Percentiles rank a stretch among this genome's conserved stretches.
phyloP scores from a whole-genome alignment of 1,284 basidiomycete species.

The Boletus smithii region DNA sequence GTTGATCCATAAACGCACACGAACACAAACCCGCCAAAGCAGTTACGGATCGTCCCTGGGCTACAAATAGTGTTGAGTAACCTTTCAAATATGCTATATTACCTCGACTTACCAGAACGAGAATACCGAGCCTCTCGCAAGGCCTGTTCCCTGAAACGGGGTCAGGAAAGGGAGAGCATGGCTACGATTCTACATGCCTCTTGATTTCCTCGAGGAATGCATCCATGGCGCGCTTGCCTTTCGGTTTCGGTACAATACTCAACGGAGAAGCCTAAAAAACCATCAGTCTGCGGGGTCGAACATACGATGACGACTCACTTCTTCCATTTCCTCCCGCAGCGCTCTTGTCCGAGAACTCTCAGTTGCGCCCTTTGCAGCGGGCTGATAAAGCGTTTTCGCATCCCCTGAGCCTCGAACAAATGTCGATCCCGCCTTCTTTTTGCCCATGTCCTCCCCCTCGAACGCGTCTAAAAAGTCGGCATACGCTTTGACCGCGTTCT shows the following conservation, averaged over 20 bases:
- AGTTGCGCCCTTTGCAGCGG: conserved; percentile 32
- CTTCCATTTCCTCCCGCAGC: conserved; percentile 36
- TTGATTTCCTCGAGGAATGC: conserved; percentile 92
- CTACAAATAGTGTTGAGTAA: conserved; percentile 24
- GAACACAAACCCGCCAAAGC: conserved; percentile 71
- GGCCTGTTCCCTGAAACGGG: conserved; percentile 74
- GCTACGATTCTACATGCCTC: conserved; percentile 44
- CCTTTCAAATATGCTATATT: background rate
- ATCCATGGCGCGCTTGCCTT: conserved; percentile 93
- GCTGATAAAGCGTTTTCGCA: conserved; percentile 46
- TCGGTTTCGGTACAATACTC: conserved; percentile 55
- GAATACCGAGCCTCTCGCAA: conserved; percentile 81
- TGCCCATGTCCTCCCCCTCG: conserved; percentile 63
- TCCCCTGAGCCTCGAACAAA: conserved; percentile 76
- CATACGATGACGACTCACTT: conserved; percentile 15
- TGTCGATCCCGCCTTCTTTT: conserved; percentile 51
- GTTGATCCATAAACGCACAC: background rate
- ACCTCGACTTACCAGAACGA: conserved; percentile 54
- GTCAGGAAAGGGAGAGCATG: background rate
- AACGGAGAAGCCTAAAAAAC: conserved; percentile 51
- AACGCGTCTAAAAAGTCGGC: conserved; percentile 87
- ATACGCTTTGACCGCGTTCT: conserved; percentile 73
- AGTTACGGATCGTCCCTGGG: conserved; percentile 68
- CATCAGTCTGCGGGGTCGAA: conserved; percentile 1
- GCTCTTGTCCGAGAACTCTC: conserved; percentile 30